A percentile compares a stretch with the other conserved stretches of the same genome.
Evolutionary conservation across 805 yeast genomes (phyloP).

Genomic region (Myxozyma neotropica): DNA sequence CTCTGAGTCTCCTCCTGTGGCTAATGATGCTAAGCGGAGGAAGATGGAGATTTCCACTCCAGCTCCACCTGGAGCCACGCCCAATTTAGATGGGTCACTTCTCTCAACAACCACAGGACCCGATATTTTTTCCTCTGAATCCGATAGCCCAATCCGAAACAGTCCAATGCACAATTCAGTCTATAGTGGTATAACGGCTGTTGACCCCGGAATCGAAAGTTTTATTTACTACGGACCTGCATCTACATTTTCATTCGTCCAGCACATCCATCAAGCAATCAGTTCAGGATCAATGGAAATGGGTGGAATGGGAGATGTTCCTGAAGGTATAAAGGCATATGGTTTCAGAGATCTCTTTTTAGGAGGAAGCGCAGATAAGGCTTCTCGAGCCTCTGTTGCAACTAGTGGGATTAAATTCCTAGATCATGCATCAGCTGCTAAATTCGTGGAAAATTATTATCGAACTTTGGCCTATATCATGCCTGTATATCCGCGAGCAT

Average conservation of each 20-base stretch:
- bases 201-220: slow-evolving; percentile 22
- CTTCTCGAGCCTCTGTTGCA: neutral
- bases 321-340: slow-evolving; percentile 28
- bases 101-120: neutral
- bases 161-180: slow-evolving; percentile 28
- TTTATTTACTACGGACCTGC: slow-evolving; percentile 35
- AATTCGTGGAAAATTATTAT: slow-evolving; percentile 22
- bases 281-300: slow-evolving; percentile 22
- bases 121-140: neutral
- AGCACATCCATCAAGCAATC: slow-evolving; percentile 32
- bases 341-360: slow-evolving; percentile 32
- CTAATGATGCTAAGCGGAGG: neutral
- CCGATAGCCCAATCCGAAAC: neutral
- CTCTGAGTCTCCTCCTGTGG: neutral
- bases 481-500: slow-evolving; percentile 25
- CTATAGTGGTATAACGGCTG: slow-evolving; percentile 27
- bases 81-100: neutral
- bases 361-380: slow-evolving; percentile 12
- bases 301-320: slow-evolving; percentile 31
- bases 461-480: slow-evolving; percentile 25
- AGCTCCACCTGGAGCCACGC: neutral
- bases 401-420: slow-evolving; percentile 17
- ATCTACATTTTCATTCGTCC: slow-evolving; percentile 32
- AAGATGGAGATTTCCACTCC: neutral
- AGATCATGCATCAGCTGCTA: slow-evolving; percentile 16